These are phyloP conservation scores for Dendrobium chrysotoxum DNA, from an alignment of 106 monocot species.

Conservation along the genomic window DNA sequence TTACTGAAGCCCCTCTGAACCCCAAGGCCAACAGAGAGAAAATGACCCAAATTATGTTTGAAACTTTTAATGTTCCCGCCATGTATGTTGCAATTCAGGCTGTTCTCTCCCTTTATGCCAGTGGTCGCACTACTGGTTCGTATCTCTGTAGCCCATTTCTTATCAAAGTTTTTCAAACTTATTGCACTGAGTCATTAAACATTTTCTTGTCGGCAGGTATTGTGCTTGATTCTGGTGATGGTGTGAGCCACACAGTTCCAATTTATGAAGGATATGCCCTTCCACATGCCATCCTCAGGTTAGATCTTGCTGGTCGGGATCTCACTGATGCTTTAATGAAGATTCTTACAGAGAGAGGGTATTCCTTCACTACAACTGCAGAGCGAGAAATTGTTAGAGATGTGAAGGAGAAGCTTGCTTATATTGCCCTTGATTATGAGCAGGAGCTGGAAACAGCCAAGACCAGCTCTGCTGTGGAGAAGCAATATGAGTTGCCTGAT, in stretches of 20 bases:
- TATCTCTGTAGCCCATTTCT: background rate
- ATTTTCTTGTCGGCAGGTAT: slow-evolving; percentile 18
- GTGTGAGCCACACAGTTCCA: too few relatives aligned
- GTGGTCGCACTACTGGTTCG: slow-evolving; percentile 29
- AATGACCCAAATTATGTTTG: slow-evolving; percentile 7
- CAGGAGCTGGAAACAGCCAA: slow-evolving; percentile 26
- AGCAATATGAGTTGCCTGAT: slow-evolving; percentile 28
- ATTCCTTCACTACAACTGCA: slow-evolving; percentile 28
- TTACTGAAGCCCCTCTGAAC: slow-evolving; percentile 32
- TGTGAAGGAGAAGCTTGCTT: slow-evolving; percentile 23
- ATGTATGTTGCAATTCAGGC: too few relatives aligned
- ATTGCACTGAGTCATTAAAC: background rate
- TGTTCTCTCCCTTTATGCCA: slow-evolving; percentile 18
- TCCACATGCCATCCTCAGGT: slow-evolving; percentile 8
- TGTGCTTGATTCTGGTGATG: too few relatives aligned
- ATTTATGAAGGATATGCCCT: too few relatives aligned
- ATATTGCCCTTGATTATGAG: slow-evolving; percentile 28
- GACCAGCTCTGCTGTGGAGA: slow-evolving; percentile 27
- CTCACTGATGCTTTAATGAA: slow-evolving; percentile 30
- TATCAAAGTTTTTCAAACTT: background rate
- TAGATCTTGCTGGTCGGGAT: slow-evolving; percentile 25
- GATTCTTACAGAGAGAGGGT: slow-evolving; percentile 30
- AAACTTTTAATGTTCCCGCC: too few relatives aligned
- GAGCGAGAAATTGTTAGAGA: slow-evolving; percentile 32
- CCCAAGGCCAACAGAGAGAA: slow-evolving; percentile 35